Base-by-base conservation (phyloP, 73 alveolate genomes). In the Paramecium octaurelia region DNA sequence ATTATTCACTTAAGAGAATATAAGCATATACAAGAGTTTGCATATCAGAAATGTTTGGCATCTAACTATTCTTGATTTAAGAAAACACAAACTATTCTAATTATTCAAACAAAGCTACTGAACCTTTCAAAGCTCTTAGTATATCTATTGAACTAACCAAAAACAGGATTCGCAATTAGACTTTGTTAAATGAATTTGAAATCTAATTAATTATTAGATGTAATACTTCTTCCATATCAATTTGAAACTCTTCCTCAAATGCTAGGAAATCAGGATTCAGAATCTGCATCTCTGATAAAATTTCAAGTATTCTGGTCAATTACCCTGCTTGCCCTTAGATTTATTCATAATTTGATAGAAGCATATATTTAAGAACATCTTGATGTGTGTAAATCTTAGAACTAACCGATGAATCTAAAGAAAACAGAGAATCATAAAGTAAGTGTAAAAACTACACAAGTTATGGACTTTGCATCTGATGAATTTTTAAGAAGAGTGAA, bases 301-400 rank as follows among this genome's bases (percentile, higher is more conserved):
- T 48, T 10, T 80, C 91, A 21, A 80, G 57, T 24, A 80, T 27
- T 24, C 73, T 21, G 14, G 48, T 24, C 27, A 80, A 44, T 24
- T 80, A 48, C 10, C 91, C 91, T 3, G 46, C 24, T 42, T 80
- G 16, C 21, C 91, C 91, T 20, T 42, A 43, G 0, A 80, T 20
- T 44, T 80, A 80, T 80, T 80, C 91, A 35, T 80, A 80, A 80
- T 46, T 80, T n/a, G 36, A 36, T 4, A 73, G 18, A 31, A 73
- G 36, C 8, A 73, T 73, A 18, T 73, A 73, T 38, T 18, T 73
- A 29, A 73, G 46, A 36, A 73, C 59, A 9, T 64, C 84, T 27
- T 64, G 46, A 64, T 27, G 4, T 12, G 84, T 64, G 12, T 64
- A 64, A 64, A 64, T 64, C 46, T 64, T 64, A n/a, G 84, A 64